These are phyloP conservation scores for Cardamine resedifolia DNA, from an alignment of 345 rosid species.

Conservation along the genomic window DNA sequence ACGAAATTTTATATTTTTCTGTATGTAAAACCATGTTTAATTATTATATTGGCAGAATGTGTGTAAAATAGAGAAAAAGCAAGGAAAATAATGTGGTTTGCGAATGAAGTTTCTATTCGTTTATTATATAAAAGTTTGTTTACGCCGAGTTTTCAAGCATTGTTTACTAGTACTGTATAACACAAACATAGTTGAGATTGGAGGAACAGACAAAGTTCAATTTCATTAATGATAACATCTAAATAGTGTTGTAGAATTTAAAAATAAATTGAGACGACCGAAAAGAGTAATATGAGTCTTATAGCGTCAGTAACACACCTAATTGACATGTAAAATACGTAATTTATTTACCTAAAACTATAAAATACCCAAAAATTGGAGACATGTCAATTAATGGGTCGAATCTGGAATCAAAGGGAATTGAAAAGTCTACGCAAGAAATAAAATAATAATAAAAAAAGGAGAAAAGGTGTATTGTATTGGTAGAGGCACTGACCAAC, in stretches of 20 bases:
- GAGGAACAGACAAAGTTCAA: too few relatives aligned
- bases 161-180: too few relatives aligned
- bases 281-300: too few relatives aligned
- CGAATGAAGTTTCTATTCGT: not conserved
- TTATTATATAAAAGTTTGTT: not conserved
- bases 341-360: not conserved
- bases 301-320: too few relatives aligned
- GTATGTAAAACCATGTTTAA: conserved; percentile 27
- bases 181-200: not conserved
- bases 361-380: not conserved
- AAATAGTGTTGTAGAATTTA: not conserved
- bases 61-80: conserved; percentile 22
- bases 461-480: not conserved
- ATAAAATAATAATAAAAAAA: not conserved
- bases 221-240: too few relatives aligned
- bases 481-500: conserved; percentile 26
- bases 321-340: too few relatives aligned
- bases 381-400: not conserved
- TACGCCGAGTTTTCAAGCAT: not conserved
- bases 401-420: not conserved
- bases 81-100: not conserved
- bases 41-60: conserved; percentile 29
- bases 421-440: conserved; percentile 25
- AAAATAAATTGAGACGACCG: not conserved
- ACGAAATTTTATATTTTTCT: conserved; percentile 22